Evolutionary conservation across 139 green algal genomes (phyloP), one percentile per base, ranked within the genome.

Genomic region (Monoraphidium neglectum): DNA sequence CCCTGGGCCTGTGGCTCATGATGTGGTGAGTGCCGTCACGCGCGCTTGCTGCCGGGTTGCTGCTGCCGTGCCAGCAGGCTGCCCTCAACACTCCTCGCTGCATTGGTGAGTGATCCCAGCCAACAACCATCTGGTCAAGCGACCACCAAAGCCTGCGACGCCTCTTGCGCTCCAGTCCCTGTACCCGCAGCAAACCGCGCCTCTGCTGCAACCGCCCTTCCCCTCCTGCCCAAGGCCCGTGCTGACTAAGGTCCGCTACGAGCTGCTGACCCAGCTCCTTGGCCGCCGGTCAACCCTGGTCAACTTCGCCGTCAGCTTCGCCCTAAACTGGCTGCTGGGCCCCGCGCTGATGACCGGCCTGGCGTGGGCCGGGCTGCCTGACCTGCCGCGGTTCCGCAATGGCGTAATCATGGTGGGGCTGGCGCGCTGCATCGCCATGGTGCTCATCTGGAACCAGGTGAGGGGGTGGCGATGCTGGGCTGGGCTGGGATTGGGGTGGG

Each of bases 401-500:
- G 86, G 86, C 30, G 75, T 90, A 12, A 90, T 90, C 66, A 70
- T 90, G 78, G 80, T 88, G 40, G 86, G 86, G 0, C 57, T 86
- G 13, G 86, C 84, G 2, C 66, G 83, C 36, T 90, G 82, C 84
- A 89, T 89, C 53, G 84, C 84, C 46, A 89, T 89, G 84, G 84
- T 89, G 38, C 77, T 90, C 43, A 79, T 90, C 36, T 90, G 86
- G 86, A 90, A 90, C 77, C 51, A 90, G 61, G 71, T 90, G 38
- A n/a, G 80, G 82, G 1, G 35, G 64, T 12, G 86, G 86, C 21
- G 28, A 88, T 57, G 28, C 80, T 12, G 86, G 88, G 66, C 80
- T 85, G 56, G 87, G 85, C 60, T 82, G 79, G n/a, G 74, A n/a
- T n/a, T n/a, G n/a, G n/a, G n/a, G n/a, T n/a, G n/a, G n/a, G n/a